Conservation (phyloP, 805 yeast species). For the Pichia cephalocereana region DNA sequence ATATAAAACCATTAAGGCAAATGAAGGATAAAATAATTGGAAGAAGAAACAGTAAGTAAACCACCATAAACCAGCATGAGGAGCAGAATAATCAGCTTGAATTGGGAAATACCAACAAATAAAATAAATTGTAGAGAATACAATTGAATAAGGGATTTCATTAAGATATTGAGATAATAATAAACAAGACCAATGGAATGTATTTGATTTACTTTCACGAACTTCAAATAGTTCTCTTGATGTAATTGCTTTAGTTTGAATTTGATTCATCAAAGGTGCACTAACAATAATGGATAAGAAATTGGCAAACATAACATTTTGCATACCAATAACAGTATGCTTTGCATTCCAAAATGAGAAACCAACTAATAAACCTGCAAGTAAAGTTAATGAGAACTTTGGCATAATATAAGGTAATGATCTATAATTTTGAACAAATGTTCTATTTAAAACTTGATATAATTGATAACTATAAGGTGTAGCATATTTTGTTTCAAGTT, state of each 20-base stretch:
- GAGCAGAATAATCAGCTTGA: constrained; percentile 26
- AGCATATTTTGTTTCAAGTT: constrained; percentile 28
- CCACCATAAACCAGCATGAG: constrained; percentile 42
- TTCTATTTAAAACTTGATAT: constrained; percentile 29
- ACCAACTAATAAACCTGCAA: constrained; percentile 40
- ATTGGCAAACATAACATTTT: constrained; percentile 44
- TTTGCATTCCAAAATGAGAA: constrained; percentile 56
- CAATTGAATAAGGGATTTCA: constrained; percentile 53
- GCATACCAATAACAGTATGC: constrained; percentile 44
- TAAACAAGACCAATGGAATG: constrained; percentile 62
- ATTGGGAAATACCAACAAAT: constrained; percentile 30
- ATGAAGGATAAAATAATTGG: constrained; percentile 36
- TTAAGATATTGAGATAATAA: constrained; percentile 42
- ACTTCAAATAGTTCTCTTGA: constrained; percentile 60
- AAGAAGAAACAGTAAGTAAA: constrained; percentile 28
- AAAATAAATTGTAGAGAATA: constrained; percentile 41
- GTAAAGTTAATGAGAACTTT: constrained; percentile 32
- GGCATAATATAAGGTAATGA: constrained; percentile 40
- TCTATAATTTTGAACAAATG: constrained; percentile 36
- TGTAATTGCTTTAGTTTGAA: constrained; percentile 48
- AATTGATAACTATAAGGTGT: constrained; percentile 35
- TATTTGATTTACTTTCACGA: constrained; percentile 62
- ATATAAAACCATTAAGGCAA: constrained; percentile 47
- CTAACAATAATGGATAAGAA: constrained; percentile 49
- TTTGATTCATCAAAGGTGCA: constrained; percentile 54